Evolutionary conservation across 2,329 filamentous ascomycete species (phyloP).

Genomic region (Ophiocordyceps camponoti-leonardi): DNA sequence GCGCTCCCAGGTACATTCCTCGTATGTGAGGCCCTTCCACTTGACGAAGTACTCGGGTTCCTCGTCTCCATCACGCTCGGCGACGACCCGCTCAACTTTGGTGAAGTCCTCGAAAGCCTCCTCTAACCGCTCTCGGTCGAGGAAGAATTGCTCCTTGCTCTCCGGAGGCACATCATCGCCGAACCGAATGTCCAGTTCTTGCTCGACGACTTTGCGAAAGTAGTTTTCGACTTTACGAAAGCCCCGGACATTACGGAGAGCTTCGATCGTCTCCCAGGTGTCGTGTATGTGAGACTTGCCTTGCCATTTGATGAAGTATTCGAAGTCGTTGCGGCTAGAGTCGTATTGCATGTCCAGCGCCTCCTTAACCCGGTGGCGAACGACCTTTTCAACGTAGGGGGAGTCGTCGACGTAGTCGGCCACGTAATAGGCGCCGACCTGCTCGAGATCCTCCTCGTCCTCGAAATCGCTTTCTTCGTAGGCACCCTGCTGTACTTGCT

Average conservation of each 20-base stretch:
- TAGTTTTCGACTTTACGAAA: conserved; percentile 90
- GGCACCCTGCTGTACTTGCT: conserved; percentile 46
- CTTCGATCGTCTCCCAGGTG: conserved; percentile 76
- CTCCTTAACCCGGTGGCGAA: conserved; percentile 69
- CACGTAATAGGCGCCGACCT: conserved; percentile 47
- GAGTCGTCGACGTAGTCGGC: conserved; percentile 57
- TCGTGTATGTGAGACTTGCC: conserved; percentile 89
- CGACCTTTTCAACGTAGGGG: conserved; percentile 77
- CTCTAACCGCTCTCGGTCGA: conserved; percentile 83
- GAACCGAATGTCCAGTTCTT: conserved; percentile 61
- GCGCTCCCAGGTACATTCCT: conserved; percentile 86
- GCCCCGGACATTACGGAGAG: conserved; percentile 61
- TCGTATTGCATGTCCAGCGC: conserved; percentile 43
- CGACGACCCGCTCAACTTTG: conserved; percentile 84
- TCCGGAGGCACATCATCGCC: conserved; percentile 66
- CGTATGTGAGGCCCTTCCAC: conserved; percentile 89
- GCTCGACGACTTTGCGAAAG: conserved; percentile 64
- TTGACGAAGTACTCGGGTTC: conserved; percentile 86
- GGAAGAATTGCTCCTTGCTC: conserved; percentile 80
- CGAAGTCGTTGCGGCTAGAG: conserved; percentile 55
- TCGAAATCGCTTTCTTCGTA: conserved; percentile 54
- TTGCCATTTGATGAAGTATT: conserved; percentile 94
- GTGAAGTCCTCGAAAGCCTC: conserved; percentile 83
- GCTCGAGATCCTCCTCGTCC: conserved; percentile 40
- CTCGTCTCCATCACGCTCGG: conserved; percentile 61